Base-by-base conservation (phyloP, 2,329 filamentous ascomycete species). In the Apiospora hydei region DNA sequence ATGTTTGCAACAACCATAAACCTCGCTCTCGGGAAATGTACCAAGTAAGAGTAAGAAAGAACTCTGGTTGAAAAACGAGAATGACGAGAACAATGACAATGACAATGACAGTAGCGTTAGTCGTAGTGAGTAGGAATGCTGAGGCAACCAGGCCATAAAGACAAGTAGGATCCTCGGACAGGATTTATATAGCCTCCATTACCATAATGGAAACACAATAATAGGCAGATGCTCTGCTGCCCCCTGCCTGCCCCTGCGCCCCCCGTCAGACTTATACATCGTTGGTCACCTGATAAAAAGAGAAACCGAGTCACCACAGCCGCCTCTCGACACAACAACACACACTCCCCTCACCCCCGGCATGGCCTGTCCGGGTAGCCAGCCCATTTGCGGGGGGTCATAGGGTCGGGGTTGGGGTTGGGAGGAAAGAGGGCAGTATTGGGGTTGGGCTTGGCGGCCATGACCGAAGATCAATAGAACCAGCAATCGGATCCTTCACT, bases 231-330 rank as follows among this genome's bases (percentile, higher is more conserved):
- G 57, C 0, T 64, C 34, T 64, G 5, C 34, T 38, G 34, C 34
- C 34, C 34, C 34, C 34, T 38, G 34, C 34, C 26, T 30, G 26
- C 34, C 34, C 57, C 34, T 64, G 57, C 57, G 57, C 57, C 57
- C 34, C 57, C 57, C 57, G 30, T 64, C 41, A 64, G 57, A 64
- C 57, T 64, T 41, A 64, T 13, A n/a, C 21, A 34, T 24, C 7
- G 57, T 64, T 18, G 34, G 34, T 14, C 57, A 38, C 57, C 57
- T 41, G 57, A 21, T 3, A 3, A 16, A 47, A n/a, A 61, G 7
- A 64, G 57, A 10, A 18, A 49, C 18, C 34, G 21, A 64, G 57
- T 34, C 57, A 64, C 57, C 57, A 41, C 21, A 14, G 57, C 34
- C 24, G 47, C n/a, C 47, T 51, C 34, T 57, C 11, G 21, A n/a